phyloP scores from a whole-genome alignment of 2,329 filamentous ascomycete genomes.

The Penicillium corylophilum region DNA sequence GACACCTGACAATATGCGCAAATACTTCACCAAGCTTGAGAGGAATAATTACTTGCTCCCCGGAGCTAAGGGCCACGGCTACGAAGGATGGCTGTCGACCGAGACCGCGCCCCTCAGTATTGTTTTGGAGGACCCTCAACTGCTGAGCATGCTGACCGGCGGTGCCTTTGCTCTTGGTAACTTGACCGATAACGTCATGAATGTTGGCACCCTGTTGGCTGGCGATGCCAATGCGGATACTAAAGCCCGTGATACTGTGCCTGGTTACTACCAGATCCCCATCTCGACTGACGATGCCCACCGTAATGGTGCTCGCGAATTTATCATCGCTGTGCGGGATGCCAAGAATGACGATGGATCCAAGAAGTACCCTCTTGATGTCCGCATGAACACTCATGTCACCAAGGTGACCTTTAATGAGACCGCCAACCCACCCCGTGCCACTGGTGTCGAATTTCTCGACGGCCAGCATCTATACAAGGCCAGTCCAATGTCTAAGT shows the following conservation, averaged over 20 bases:
- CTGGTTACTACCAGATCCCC: constrained; percentile 58
- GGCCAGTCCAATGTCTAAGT: no score
- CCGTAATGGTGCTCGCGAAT: no score
- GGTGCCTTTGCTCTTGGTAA: constrained; percentile 55
- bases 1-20: constrained; percentile 56
- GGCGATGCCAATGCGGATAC: constrained; percentile 55
- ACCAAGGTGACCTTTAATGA: constrained; percentile 50
- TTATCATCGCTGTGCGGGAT: constrained; percentile 18
- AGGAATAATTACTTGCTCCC: constrained; percentile 50
- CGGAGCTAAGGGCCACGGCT: constrained; percentile 53
- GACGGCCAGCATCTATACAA: constrained; percentile 46
- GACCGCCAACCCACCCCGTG: constrained; percentile 37
- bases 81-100: constrained; percentile 57
- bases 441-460: constrained; percentile 49
- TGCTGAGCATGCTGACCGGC: constrained; percentile 53
- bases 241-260: constrained; percentile 46
- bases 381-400: constrained; percentile 50
- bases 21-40: constrained; percentile 56
- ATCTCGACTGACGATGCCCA: neutral
- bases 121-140: constrained; percentile 53
- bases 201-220: constrained; percentile 48
- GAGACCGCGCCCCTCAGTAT: no score
- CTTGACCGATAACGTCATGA: constrained; percentile 41
- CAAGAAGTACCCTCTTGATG: constrained; percentile 55
- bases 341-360: constrained; percentile 25